Evolutionary conservation across 164 flowering plant genomes (phyloP).

Genomic region (Dillenia suffruticosa): DNA sequence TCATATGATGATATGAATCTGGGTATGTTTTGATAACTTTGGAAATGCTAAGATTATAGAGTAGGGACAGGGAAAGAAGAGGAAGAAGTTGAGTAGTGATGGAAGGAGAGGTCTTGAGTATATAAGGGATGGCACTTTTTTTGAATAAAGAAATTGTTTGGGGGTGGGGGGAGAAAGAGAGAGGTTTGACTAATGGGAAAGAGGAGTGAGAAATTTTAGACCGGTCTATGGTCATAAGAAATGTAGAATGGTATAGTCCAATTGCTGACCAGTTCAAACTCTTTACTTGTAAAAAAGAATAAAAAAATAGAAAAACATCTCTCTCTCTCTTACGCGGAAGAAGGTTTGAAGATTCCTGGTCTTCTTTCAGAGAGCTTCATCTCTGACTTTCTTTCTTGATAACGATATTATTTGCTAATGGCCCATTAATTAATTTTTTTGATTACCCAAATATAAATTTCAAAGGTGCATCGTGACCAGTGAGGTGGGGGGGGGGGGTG

Average conservation of each 20-base stretch:
- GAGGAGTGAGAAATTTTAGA: slow-evolving; percentile 13
- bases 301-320: background rate
- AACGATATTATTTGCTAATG: too few relatives aligned
- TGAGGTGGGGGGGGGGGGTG: too few relatives aligned
- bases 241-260: slow-evolving; percentile 14
- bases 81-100: slow-evolving; percentile 1
- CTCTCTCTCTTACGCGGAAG: too few relatives aligned
- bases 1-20: too few relatives aligned
- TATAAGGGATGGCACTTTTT: slow-evolving; percentile 4
- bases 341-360: too few relatives aligned
- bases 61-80: background rate
- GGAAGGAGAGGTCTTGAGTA: background rate
- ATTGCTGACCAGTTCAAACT: slow-evolving; percentile 32
- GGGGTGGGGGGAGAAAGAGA: background rate
- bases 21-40: too few relatives aligned
- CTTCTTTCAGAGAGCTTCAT: too few relatives aligned
- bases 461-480: too few relatives aligned
- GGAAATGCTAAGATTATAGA: too few relatives aligned
- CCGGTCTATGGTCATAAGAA: slow-evolving; percentile 40
- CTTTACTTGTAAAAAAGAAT: background rate
- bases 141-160: background rate
- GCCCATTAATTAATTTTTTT: too few relatives aligned
- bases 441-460: too few relatives aligned
- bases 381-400: too few relatives aligned
- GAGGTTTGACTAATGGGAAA: slow-evolving; percentile 27